Base-by-base conservation (phyloP, 306 rosid genomes). In the Vicia faba region DNA sequence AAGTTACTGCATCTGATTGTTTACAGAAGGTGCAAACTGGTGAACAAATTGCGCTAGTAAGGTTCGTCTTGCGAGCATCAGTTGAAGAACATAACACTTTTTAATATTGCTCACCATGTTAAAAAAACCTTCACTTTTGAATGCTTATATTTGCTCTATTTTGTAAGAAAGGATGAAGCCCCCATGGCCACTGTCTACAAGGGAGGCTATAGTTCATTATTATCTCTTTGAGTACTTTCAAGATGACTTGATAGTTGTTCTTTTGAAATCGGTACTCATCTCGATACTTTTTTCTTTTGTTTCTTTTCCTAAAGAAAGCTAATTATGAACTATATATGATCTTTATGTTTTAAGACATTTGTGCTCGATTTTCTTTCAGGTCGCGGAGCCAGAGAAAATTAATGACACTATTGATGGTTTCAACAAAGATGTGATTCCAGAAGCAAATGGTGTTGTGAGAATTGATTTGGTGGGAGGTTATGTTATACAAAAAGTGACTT, bases 131-230 rank as follows among this genome's bases (percentile, higher is more conserved):
- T 79, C 11, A 25, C 23, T 79, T 81, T 73, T 49, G 18, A 62
- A 75, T 55, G 58, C 83, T 86, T 77, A 84, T 51, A 69, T 75
- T 84, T n/a, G 60, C 70, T 75, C 56, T 23, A 61, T 84, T 89
- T 80, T 83, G 96, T 81, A 86, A 89, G 95, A 75, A 89, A 93
- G 98, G 91, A 49, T 89, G 88, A 93, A 93, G 87, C 69, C 87
- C 71, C 73, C 98, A 2, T 95, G 97, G 99, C 99, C 99, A 2
- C 83, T 90, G 69, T 86, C 99, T 13, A 55, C 86, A 40, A 95
- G 99, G 86, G 99, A 95, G 79, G 91, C 86, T 28, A 46, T 88
- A 54, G 68, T 88, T 59, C 97, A 90, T 77, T 88, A 74, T 76
- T 86, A 88, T 81, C 56, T 85, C 77, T 90, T 95, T 55, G 99